Evolutionary conservation across 2,329 filamentous ascomycete species (phyloP), one percentile per base, ranked within the genome.

Genomic region (Monosporascus cannonballus): DNA sequence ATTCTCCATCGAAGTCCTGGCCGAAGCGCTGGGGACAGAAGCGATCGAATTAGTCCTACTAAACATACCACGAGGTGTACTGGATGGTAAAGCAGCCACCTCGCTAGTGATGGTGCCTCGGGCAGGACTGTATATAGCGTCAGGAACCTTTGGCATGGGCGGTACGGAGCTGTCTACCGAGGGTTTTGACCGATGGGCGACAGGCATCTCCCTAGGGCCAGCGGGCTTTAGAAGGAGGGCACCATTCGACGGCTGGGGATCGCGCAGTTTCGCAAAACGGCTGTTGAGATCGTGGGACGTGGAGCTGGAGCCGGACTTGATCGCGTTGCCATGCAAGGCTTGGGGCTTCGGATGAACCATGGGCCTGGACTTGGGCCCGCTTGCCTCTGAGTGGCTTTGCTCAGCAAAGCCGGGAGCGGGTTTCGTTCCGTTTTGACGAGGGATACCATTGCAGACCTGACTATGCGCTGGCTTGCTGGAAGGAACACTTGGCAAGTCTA

Each of bases 81-180:
- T 85, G 24, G 85, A 76, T 1, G 86, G 87, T 3, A 85, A 77
- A 41, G 84, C 78, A 8, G 87, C 80, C 24, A 81, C 77, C 54
- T 85, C 83, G 24, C 80, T 82, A 3, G 85, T 83, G 4, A 86
- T 76, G 52, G 84, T 87, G 27, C 88, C 89, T 36, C 87, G 78
- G 1, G 85, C 85, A n/a, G 88, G 88, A 61, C 84, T 90, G 64
- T 91, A 92, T 4, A 89, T 88, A 7, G 88, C 86, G 61, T 85
- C 86, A 1, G 88, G 88, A 46, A 86, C 71, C 65, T 87, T 87
- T 11, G 87, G 87, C 63, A 90, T 72, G 17, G 75, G 75, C 11
- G 80, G 76, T 7, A 81, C 66, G n/a, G 77, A 66, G 25, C 73
- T 80, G 47, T 80, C 73, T 1, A 84, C 60, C 3, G 75, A 73